Evolutionary conservation across 441 rosid species (phyloP), one percentile per base, ranked within the genome.

Genomic region (Euphorbia neoarborescens): DNA sequence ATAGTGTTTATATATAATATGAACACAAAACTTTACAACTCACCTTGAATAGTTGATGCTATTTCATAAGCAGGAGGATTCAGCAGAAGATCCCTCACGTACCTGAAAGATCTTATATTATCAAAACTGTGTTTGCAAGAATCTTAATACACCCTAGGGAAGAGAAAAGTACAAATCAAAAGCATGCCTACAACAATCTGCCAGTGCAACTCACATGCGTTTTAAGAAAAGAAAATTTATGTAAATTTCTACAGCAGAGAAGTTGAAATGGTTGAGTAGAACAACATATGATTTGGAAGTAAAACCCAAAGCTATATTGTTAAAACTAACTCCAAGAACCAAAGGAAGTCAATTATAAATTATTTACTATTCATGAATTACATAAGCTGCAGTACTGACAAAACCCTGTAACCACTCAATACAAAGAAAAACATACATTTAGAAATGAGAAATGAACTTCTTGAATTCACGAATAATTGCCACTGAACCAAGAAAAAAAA

Each of bases 61-160:
- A 90, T 86, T 75, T 89, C 99, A 85, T 86, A 86, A 59, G 92
- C 81, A 65, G 99, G 97, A 77, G 99, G 99, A 76, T 95, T 95
- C 68, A 95, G 92, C 78, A 95, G 87, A 79, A 95, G 92, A 84
- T 95, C 96, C 80, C 98, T 83, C 58, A 90, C 70, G 76, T 90
- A 95, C 83, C 99, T 95, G 83, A 73, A 69, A 81, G 53, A 70
- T 71, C 51, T 71, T 56, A 11, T 56, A 65, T 50, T 51, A 64
- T 57, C 12, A 42, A 42, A 19, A 51, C 14, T 14, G 9, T 6
- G 57, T 9, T 3, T 7, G 34, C 24, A 37, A 30, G n/a, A 14
- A 38, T 30, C 20, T 1, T 59, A 59, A 22, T 32, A 22, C 22
- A 28, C 50, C 51, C 22, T 7, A 46, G 35, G 20, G 42, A 57